phyloP scores from a whole-genome alignment of 306 rosid genomes.

The Sophora flavescens region DNA sequence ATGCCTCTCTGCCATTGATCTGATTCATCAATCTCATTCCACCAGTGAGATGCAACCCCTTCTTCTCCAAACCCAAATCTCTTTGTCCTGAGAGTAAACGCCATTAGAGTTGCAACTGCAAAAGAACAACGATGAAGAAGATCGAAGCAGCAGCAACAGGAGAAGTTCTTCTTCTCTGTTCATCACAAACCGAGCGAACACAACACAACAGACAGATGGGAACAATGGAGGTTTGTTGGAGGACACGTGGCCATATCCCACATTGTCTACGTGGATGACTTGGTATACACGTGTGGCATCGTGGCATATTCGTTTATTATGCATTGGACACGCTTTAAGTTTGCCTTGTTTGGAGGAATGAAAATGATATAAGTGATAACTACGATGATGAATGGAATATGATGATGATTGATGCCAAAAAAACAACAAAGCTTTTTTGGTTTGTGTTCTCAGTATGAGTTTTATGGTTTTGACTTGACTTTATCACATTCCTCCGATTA shows the following conservation, averaged over 20 bases:
- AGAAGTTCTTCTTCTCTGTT: not conserved
- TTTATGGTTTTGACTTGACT: conserved; percentile 49
- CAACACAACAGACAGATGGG: conserved; percentile 12
- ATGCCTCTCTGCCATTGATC: conserved; percentile 50
- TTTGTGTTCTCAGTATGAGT: not conserved
- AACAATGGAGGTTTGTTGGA: not conserved
- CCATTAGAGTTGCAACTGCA: conserved; percentile 27
- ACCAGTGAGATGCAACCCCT: conserved; percentile 30
- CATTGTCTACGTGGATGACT: conserved; percentile 35
- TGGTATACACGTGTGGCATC: conserved; percentile 49
- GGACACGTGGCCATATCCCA: conserved; percentile 43
- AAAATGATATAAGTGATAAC: not conserved
- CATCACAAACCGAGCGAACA: conserved; percentile 22
- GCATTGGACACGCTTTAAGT: conserved; percentile 27
- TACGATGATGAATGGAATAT: not conserved
- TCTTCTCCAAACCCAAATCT: conserved; percentile 47
- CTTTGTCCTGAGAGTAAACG: conserved; percentile 41
- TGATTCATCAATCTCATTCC: conserved; percentile 53
- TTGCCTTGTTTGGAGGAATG: conserved; percentile 16
- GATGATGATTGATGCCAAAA: conserved; percentile 12
- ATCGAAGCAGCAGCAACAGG: not conserved
- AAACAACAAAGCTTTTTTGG: not conserved
- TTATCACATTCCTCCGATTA: conserved; percentile 37
- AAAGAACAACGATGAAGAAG: not conserved
- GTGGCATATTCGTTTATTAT: conserved; percentile 52